Base-by-base conservation (phyloP, 176 grass and related monocot species). In the Pontederia paniculata region DNA sequence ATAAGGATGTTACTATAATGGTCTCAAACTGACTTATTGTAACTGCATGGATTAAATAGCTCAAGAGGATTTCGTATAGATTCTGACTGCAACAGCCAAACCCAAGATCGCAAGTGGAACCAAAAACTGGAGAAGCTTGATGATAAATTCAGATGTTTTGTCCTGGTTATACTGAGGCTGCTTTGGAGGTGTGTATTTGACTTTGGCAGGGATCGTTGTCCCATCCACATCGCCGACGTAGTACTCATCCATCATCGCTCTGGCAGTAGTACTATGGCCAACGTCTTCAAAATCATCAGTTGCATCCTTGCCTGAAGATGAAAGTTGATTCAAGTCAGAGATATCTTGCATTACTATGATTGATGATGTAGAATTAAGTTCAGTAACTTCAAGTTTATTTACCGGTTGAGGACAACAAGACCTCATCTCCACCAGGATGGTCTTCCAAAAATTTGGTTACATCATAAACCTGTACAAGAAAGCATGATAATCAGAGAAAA, bases 271-370 rank as follows among this genome's bases (percentile, higher is more conserved):
- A 61, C 85, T 90, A 59, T 97, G 91, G 10, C 91, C 91, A 0
- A 97, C 83, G 58, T 87, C 88, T 52, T 94, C 88, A 15, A 94
- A 94, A 75, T 94, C 88, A 20, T 83, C 88, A 1, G 86, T 97
- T 0, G 86, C 82, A 10, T 97, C 91, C 74, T 97, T 97, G 14
- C 52, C 90, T 89, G 63, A 61, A 54, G 15, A n/a, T 9, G 57
- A 59, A 3, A 45, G 12, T 67, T 45, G 17, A 10, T 9, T 23
- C 48, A 51, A 54, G 42, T 44, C 49, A 62, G 42, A 17, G 21
- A 56, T 17, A 12, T 22, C 25, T 3, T 17, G 49, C 4, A 28
- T 53, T 2, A 77, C 11, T 21, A 20, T 48, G 45, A 45, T 20
- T 49, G 22, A 9, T 16, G 11, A 0, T 12, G 28, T 17, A 55